Evolutionary conservation across 345 rosid genomes (phyloP), one percentile per base, ranked within the genome.

Genomic region (Citrus sinensis): DNA sequence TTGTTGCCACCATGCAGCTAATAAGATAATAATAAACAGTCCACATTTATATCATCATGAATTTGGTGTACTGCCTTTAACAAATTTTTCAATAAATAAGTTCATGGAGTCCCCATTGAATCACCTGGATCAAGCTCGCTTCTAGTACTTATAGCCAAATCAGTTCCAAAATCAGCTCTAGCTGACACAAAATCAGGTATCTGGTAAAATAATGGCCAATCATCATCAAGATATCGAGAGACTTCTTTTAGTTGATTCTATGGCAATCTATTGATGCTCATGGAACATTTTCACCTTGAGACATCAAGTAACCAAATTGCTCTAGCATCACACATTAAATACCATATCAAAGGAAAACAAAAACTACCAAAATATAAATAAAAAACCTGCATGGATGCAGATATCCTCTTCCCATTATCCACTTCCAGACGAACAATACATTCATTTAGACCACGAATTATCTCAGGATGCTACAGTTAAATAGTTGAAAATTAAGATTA

Each of bases 1-100:
- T 62, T 88, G 92, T 80, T 87, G 94, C 94, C 98, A 94, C 98
- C 98, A 94, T 34, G 91, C 88, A 7, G 97, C 92, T 92, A 80
- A 77, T 32, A 75, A 80, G 49, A 78, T 67, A 70, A 67, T 24
- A 70, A 40, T 27, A 22, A 6, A 16, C 30, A 70, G 68, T 74
- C 65, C 54, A 79, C 74, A 39, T 54, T 67, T 54, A 70, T 61
- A 67, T 61, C 60, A 71, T 32, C 27, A 58, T 32, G 55, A 68
- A 73, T 75, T 76, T 51, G 65, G 35, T n/a, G 59, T 11, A 66
- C 5, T 46, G 17, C 17, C 16, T 32, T 70, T 67, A 49, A 56
- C 54, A 74, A 66, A 70, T 32, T 54, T 70, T 54, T 39, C 40
- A 80, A 32, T n/a, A 27, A 80, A 64, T 75, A 39, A 42, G 39